Evolutionary conservation across 169 alveolate genomes (phyloP).

Genomic region (Babesia sp.): DNA sequence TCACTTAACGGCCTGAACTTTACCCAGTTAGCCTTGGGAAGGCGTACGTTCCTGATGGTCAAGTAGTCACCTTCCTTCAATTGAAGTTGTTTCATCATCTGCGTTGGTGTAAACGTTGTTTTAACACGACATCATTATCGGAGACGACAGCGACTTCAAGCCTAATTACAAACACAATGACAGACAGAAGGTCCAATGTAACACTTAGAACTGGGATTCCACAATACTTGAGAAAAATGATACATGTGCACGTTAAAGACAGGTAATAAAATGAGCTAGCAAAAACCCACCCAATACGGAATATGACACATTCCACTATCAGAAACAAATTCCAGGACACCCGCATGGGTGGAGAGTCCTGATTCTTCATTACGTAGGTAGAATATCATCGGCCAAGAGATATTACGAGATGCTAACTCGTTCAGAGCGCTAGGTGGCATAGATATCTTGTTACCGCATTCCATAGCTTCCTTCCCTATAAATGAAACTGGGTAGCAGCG

Average conservation of each 20-base stretch:
- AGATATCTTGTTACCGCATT: constrained; percentile 81
- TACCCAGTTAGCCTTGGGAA: constrained; percentile 88
- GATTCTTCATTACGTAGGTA: constrained; percentile 77
- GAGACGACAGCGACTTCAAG: too few species aligned
- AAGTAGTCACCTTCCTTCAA: constrained; percentile 88
- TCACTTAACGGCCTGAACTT: constrained; percentile 88
- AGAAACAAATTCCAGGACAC: constrained; percentile 91
- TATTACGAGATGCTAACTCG: constrained; percentile 83
- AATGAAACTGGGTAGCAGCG: constrained; percentile 85
- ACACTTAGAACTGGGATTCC: too few species aligned
- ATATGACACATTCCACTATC: constrained; percentile 92
- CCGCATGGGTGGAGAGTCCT: constrained; percentile 86
- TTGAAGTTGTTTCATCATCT: constrained; percentile 89
- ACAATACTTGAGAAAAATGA: too few species aligned
- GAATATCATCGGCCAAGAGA: constrained; percentile 87
- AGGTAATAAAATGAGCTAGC: too few species aligned
- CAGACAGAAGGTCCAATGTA: too few species aligned
- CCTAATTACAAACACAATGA: too few species aligned
- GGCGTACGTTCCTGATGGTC: constrained; percentile 82
- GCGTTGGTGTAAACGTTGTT: too few species aligned
- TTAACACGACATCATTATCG: too few species aligned
- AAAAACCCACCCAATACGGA: constrained; percentile 87
- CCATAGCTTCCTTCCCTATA: constrained; percentile 83
- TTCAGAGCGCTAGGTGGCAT: constrained; percentile 84
- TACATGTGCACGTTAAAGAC: too few species aligned